Base-by-base conservation (phyloP, 345 rosid species). In the Gossypium thurberi region DNA sequence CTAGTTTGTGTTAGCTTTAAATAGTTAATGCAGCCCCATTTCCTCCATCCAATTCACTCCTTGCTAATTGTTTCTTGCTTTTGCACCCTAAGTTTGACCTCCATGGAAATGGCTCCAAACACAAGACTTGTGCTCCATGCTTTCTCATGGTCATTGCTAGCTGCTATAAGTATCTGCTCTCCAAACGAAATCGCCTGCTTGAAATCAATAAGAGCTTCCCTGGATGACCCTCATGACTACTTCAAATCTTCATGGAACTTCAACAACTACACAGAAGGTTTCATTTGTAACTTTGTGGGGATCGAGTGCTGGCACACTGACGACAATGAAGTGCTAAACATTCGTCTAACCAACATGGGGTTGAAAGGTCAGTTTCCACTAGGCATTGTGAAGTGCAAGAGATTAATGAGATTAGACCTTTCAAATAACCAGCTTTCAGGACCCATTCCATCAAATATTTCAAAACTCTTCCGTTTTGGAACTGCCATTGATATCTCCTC, bases 281-380 rank as follows among this genome's bases (percentile, higher is more conserved):
- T 20, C 58, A 42, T 78, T 46, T 74, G 82, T 65, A 1, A 1
- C 0, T 83, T 83, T 44, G 1, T 0, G 1, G 86, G 86, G 13
- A 79, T 83, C 3, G 11, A 8, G 0, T 78, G 81, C 37, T 77
- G 76, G 78, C 8, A 46, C 28, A 0, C 6, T 1, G 18, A 9
- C 0, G 60, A 56, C 51, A 69, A 52, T 50, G 58, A 0, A 44
- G 83, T 83, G 15, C 4, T 80, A 8, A 18, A 15, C 43, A 75
- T 79, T 46, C 3, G 20, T 0, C 78, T 84, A 52, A 0, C 48
- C 23, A 69, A 55, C 58, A 74, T 46, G 69, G 75, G 76, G 14
- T 75, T 84, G 1, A 53, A 70, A 51, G 85, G 82, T 10, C 60
- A 64, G 74, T 78, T 84, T 50, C 87, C 85, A 11, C 43, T 0